Base-by-base conservation (phyloP, 2,329 filamentous ascomycete species). In the Pseudogymnoascus pannorum region DNA sequence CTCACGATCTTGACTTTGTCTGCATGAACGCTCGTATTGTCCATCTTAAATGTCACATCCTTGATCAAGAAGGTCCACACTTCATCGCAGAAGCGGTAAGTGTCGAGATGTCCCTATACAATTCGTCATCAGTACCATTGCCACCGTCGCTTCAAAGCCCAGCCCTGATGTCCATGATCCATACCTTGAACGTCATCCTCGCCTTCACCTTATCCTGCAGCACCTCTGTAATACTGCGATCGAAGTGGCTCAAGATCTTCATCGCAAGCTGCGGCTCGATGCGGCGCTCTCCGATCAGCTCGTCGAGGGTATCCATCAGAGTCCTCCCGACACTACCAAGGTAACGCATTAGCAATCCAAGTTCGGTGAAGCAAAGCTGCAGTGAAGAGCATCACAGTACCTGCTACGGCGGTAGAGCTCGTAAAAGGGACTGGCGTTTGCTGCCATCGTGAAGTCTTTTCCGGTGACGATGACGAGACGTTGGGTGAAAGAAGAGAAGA, bases 61-160 rank as follows among this genome's bases (percentile, higher is more conserved):
- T 97, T 97, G 77, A 99, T 96, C 62, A 99, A 84, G 75, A 99
- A 99, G 1, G 94, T 99, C 94, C 94, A 99, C 63, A 99, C 94
- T 78, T 99, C 94, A 77, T 99, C 94, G 79, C 94, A 99, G 82
- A 99, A 99, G 68, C 94, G 89, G 79, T 99, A 99, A 14, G 94
- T 97, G 74, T 97, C 92, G 65, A 99, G 87, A 72, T 95, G 94
- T 57, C 94, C 94, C 93, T 97, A 69, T 54, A 61, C 9, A 58
- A 61, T 58, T 42, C 40, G 36, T 31, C 57, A 64, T 69, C 65
- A 71, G 66, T 65, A 61, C 57, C 36, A 33, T 40, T 48, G 31
- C 26, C 31, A 44, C 12, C 20, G 20, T 18, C 26, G 24, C 31
- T 33, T 44, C 54, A 31, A 16, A 11, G 6, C 7, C 29, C 7